A percentile compares a stretch with the other conserved stretches of the same genome.
Evolutionary conservation across 352 stramenopile genomes (phyloP).

Genomic region (Phytophthora chlamydospora): DNA sequence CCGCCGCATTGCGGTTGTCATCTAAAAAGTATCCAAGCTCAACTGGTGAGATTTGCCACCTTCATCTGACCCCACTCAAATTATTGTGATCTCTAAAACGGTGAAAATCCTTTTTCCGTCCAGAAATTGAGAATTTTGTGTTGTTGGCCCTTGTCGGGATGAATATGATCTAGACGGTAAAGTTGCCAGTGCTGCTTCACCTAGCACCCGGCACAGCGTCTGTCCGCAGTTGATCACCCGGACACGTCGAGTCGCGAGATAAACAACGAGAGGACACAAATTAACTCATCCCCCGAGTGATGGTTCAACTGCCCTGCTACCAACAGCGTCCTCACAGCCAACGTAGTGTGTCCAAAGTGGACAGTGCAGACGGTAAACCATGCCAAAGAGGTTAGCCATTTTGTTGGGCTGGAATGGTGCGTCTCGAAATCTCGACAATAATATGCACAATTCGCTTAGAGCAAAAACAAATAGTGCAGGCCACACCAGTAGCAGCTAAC

Average conservation of each 20-base stretch:
- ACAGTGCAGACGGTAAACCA: too few species aligned
- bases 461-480: too few species aligned
- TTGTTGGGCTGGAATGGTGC: too few species aligned
- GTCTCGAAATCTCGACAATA: too few species aligned
- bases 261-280: not conserved
- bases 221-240: not conserved
- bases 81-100: conserved; percentile 5
- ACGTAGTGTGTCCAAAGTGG: too few species aligned
- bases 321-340: too few species aligned
- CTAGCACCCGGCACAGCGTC: not conserved
- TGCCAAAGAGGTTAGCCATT: too few species aligned
- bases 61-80: conserved; percentile 7
- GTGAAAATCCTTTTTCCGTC: conserved; percentile 31
- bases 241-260: not conserved
- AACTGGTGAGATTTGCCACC: conserved; percentile 5
- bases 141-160: not conserved
- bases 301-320: too few species aligned
- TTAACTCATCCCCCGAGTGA: too few species aligned
- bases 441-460: too few species aligned
- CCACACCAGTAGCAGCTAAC: too few species aligned
- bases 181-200: conserved; percentile 5
- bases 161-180: not conserved
- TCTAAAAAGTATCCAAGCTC: conserved; percentile 28
- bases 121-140: conserved; percentile 8
- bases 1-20: conserved; percentile 2